phyloP scores from a whole-genome alignment of 371 early-diverging fungal genomes.

The Gilbertella persicaria region DNA sequence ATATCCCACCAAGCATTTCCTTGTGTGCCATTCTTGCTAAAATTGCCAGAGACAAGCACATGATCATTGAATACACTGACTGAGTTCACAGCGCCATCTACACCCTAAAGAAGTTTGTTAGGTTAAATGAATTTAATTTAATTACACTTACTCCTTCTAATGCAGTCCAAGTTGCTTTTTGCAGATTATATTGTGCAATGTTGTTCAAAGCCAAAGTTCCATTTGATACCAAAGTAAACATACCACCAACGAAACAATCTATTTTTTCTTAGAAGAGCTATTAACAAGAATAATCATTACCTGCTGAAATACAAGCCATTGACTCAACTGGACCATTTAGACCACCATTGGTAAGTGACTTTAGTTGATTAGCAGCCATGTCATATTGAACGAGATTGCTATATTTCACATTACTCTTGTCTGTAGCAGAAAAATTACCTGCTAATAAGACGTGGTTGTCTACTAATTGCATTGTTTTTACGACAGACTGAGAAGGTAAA shows the following conservation, averaged over 20 bases:
- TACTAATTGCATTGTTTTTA: constrained; percentile 36
- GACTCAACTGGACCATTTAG: constrained; percentile 30
- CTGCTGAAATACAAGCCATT: constrained; percentile 10
- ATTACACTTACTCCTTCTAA: constrained; percentile 23
- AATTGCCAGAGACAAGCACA: constrained; percentile 38
- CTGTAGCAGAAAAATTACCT: constrained; percentile 31
- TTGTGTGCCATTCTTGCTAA: constrained; percentile 9
- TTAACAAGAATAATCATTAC: constrained; percentile 1
- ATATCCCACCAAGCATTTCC: constrained; percentile 43
- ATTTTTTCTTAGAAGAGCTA: constrained; percentile 1
- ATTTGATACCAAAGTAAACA: constrained; percentile 18
- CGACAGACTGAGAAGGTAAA: constrained; percentile 41
- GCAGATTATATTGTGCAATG: constrained; percentile 25
- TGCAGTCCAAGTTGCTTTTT: constrained; percentile 24
- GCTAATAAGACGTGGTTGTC: constrained; percentile 36
- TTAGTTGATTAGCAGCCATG: constrained; percentile 10
- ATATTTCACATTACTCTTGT: constrained; percentile 20
- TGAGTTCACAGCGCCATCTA: constrained; percentile 32
- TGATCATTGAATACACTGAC: constrained; percentile 6
- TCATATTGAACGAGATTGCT: constrained; percentile 35
- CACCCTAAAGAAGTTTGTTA: constrained; percentile 25
- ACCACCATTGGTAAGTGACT: constrained; percentile 21
- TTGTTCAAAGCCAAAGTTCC: constrained; percentile 6
- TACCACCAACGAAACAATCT: constrained; percentile 43
- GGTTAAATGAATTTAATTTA: background rate